These are phyloP conservation scores for Elaeagnus macrophylla DNA, from an alignment of 306 rosid species.

Conservation along the genomic window DNA sequence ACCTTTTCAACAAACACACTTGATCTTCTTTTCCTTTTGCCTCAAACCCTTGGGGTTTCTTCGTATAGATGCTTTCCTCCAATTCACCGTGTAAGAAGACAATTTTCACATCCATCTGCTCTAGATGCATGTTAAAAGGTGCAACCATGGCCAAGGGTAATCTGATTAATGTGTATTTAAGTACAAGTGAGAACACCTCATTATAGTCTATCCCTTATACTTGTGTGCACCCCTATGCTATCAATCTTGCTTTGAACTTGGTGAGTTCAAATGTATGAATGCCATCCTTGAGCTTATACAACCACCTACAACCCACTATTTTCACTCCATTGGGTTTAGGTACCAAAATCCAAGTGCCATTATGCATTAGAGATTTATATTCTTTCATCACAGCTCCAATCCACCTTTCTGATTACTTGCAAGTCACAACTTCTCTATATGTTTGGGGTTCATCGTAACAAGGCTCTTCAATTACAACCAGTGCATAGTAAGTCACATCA, in stretches of 20 bases:
- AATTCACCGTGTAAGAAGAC: too few relatives aligned
- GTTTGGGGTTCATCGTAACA: too few relatives aligned
- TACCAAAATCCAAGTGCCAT: background rate
- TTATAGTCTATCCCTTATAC: background rate
- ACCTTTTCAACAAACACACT: too few relatives aligned
- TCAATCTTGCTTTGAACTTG: background rate
- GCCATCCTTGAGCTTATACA: background rate
- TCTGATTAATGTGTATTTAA: background rate
- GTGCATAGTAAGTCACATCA: background rate
- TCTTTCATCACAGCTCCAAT: background rate
- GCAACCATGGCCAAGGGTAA: background rate
- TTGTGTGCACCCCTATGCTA: background rate
- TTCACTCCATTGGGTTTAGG: background rate
- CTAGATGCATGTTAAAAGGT: too few relatives aligned
- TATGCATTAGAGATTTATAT: background rate
- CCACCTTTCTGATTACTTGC: background rate
- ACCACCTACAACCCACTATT: background rate
- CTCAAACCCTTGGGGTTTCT: too few relatives aligned
- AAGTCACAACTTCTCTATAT: background rate
- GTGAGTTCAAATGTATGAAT: background rate
- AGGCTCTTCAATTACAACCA: too few relatives aligned
- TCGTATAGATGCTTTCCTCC: too few relatives aligned
- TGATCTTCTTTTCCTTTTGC: too few relatives aligned
- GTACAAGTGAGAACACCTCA: background rate
- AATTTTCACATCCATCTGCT: too few relatives aligned